These are phyloP conservation scores for Penicillium odoratum DNA, from an alignment of 495 filamentous ascomycete species.

Conservation along the genomic window DNA sequence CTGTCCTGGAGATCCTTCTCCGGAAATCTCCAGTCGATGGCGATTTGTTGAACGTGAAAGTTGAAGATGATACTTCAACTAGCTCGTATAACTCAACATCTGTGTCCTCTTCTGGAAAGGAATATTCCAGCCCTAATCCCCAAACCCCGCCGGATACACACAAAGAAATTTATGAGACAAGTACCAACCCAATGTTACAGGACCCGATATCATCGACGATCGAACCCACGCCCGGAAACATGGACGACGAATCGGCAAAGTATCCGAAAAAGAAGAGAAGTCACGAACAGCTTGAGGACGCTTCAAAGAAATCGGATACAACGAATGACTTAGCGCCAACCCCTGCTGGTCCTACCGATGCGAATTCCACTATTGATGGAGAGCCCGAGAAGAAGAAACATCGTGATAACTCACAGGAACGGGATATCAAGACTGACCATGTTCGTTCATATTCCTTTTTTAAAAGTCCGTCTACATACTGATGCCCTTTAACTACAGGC, in stretches of 20 bases:
- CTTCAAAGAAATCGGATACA: slow-evolving; percentile 19
- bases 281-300: slow-evolving; percentile 51
- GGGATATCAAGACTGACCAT: slow-evolving; percentile 17
- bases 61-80: no score
- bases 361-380: slow-evolving; percentile 24
- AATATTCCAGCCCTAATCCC: neutral
- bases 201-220: slow-evolving; percentile 4
- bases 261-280: slow-evolving; percentile 52
- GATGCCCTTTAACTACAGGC: slow-evolving; percentile 27
- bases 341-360: neutral
- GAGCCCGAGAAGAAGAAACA: slow-evolving; percentile 50
- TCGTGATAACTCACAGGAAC: slow-evolving; percentile 45
- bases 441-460: slow-evolving; percentile 6
- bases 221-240: slow-evolving; percentile 4
- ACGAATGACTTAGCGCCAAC: slow-evolving; percentile 2
- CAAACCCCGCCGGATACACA: neutral
- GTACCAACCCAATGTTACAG: slow-evolving; percentile 15
- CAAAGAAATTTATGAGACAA: neutral
- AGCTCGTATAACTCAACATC: no score
- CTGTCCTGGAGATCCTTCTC: neutral
- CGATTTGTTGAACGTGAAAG: no score
- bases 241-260: slow-evolving; percentile 19
- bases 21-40: neutral
- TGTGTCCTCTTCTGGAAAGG: no score
- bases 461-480: neutral